Base-by-base conservation (phyloP, 164 flowering plant genomes). In the Taxillus chinensis region DNA sequence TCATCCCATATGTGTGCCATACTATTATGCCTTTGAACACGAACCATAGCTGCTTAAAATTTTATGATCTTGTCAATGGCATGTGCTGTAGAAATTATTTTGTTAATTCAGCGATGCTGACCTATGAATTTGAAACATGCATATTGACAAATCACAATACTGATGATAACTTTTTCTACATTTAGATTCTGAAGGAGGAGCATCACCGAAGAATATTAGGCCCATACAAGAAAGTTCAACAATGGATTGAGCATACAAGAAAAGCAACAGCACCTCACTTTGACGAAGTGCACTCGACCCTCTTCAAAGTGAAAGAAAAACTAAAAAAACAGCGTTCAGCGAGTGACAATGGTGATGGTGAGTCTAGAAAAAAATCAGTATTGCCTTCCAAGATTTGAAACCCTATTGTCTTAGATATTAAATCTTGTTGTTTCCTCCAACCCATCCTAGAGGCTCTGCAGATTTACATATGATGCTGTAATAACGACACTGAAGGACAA, bases 201-300 rank as follows among this genome's bases (percentile, higher is more conserved):
- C 93, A 80, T 57, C 80, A 80, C 6, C 46, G 57, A 55, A 79
- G 86, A 48, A 70, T 92, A 53, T 61, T 92, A 52, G 70, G 86
- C 15, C 96, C 92, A 0, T 73, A 79, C 75, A 78, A 79, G 81
- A 92, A 78, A 80, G 81, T 87, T 62, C 72, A 75, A 74, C 73
- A 82, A 71, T 92, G 96, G 98, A 75, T 87, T 15, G 93, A 86
- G 68, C 71, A 78, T 57, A 80, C 86, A 5, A 88, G 73, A 72
- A 76, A 64, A 11, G 92, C 93, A 43, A 83, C 87, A 27, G 67
- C 45, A n/a, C 98, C 93, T 64, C 83, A 92, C 68, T 92, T 92
- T 70, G 90, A 90, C 51, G 96, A 90, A 60, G 76, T 80, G 6
- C 89, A 89, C 64, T 51, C 71, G 5, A 8, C 74, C 63, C 78